Percentiles rank a stretch among this genome's conserved stretches.
Conservation (phyloP, 208 protist species). For the Borovskyia barvae region DNA sequence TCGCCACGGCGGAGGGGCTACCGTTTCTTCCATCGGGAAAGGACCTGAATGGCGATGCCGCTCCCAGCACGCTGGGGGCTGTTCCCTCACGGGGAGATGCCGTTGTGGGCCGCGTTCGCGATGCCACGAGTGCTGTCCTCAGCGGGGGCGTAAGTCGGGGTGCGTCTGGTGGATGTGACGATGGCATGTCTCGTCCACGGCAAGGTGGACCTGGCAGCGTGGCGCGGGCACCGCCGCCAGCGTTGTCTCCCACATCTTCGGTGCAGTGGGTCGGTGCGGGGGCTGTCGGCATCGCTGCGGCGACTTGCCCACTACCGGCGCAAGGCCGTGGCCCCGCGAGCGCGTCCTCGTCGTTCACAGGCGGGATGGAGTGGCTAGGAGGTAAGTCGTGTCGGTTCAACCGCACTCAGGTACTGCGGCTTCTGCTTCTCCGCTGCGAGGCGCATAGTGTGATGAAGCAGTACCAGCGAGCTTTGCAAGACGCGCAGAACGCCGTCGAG, state of each 20-base stretch:
- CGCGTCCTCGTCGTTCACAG: background rate
- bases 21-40: constrained; percentile 12
- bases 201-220: background rate
- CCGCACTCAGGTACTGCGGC: constrained; percentile 49
- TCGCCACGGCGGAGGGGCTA: constrained; percentile 25
- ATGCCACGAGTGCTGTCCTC: background rate
- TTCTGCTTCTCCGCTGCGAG: constrained; percentile 73
- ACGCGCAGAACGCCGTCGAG: constrained; percentile 52
- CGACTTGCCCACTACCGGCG: background rate
- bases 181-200: background rate
- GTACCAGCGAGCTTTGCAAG: constrained; percentile 59
- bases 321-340: background rate
- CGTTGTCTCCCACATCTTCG: background rate
- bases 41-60: constrained; percentile 20
- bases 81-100: background rate
- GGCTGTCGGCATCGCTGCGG: constrained; percentile 8
- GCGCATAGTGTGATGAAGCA: constrained; percentile 49
- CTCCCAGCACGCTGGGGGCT: background rate
- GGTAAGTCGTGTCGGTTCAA: constrained; percentile 38
- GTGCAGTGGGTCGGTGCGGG: constrained; percentile 22
- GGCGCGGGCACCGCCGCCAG: background rate
- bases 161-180: background rate
- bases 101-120: background rate
- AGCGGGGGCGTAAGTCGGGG: background rate
- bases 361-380: constrained; percentile 18